These are phyloP conservation scores for Kluyveromyces dobzhanskii DNA, from an alignment of 805 yeast species.

Conservation along the genomic window DNA sequence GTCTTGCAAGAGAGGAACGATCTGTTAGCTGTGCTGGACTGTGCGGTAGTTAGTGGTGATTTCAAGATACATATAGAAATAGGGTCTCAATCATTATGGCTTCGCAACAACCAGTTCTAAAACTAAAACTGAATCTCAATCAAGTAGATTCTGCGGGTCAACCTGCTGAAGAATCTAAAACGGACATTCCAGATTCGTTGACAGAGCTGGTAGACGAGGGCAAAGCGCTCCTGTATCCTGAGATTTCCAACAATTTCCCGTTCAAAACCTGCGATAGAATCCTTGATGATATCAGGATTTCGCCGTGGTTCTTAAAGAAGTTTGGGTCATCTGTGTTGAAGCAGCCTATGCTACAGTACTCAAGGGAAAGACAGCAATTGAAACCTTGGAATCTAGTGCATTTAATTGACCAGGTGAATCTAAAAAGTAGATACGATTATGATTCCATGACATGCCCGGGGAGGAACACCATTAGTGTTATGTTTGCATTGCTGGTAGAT, in stretches of 20 bases:
- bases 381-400: slow-evolving; percentile 20
- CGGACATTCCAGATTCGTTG: no score
- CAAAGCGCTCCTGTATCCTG: slow-evolving; percentile 19
- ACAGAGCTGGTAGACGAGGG: slow-evolving; percentile 18
- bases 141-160: no score
- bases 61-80: no score
- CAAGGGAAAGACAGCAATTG: slow-evolving; percentile 17
- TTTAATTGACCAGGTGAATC: slow-evolving; percentile 23
- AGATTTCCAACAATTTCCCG: slow-evolving; percentile 14
- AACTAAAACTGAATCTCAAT: no score
- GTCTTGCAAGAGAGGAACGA: no score
- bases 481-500: slow-evolving; percentile 23
- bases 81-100: no score
- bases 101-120: no score
- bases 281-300: slow-evolving; percentile 51
- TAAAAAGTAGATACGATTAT: slow-evolving; percentile 24
- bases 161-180: no score
- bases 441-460: slow-evolving; percentile 21
- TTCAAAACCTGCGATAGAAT: slow-evolving; percentile 64
- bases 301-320: slow-evolving; percentile 27
- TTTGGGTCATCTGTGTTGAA: slow-evolving; percentile 16
- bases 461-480: slow-evolving; percentile 24
- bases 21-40: no score
- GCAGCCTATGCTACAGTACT: slow-evolving; percentile 24
- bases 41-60: no score